These are phyloP conservation scores for Irpex rosettiformis DNA, from an alignment of 1,284 basidiomycete species.

Conservation along the genomic window DNA sequence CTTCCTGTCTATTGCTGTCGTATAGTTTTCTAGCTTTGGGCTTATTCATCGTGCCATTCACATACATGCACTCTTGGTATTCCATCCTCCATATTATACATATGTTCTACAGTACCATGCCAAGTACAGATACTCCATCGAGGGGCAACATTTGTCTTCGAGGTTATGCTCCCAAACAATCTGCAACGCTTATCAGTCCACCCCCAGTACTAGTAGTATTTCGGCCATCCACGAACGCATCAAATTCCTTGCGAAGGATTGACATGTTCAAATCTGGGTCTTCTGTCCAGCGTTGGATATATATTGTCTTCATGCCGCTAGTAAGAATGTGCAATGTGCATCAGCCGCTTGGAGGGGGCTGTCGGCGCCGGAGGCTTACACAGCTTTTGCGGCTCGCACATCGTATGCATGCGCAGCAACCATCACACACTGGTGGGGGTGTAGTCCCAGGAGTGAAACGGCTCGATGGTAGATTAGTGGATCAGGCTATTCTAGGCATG, in stretches of 20 bases:
- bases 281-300: neutral
- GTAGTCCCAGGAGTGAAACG: neutral
- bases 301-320: neutral
- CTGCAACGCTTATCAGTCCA: neutral
- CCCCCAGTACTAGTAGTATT: neutral
- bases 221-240: slow-evolving; percentile 3
- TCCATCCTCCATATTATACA: neutral
- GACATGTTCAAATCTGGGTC: neutral
- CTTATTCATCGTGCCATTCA: neutral
- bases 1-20: neutral
- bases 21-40: neutral
- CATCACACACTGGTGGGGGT: neutral
- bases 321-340: neutral
- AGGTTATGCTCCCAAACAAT: neutral
- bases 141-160: no score
- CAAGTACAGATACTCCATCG: no score
- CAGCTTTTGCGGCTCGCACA: neutral
- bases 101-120: no score
- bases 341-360: no score
- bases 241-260: neutral
- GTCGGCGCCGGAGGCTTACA: no score
- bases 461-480: neutral
- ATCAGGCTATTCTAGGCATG: neutral
- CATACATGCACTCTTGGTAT: neutral
- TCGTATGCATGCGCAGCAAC: neutral